Base-by-base conservation (phyloP, 225 moss, liverwort and hornwort species). In the Sphagnum contortum region DNA sequence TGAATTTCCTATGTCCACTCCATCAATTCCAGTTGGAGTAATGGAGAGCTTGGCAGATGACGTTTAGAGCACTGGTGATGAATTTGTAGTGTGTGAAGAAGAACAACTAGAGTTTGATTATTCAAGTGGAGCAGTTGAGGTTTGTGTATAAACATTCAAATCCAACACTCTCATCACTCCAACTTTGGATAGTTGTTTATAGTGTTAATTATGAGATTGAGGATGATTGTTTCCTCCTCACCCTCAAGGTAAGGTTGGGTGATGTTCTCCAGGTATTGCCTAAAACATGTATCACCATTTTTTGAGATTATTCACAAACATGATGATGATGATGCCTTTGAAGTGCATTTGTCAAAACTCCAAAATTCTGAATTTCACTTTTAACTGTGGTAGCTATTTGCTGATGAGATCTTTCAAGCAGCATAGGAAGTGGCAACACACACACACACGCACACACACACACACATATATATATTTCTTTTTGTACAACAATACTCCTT, bases 221-320 rank as follows among this genome's bases (percentile, higher is more conserved):
- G 64, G 70, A 74, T 9, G 91, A 94, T 29, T 29, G 29, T 29
- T 29, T 96, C 87, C 64, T 62, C 65, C 79, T 92, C 96, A 45
- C 69, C 73, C 69, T 69, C 60, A 13, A 81, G 70, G 66, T 96
- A 96, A 48, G 68, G 57, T 4, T 77, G 66, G 57, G 85, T 77
- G 88, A 96, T 85, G n/a, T n/a, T n/a, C 72, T 96, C 96, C 66
- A 96, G 76, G 64, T 92, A 96, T 68, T 73, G 82, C 79, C 93
- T 94, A 80, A 72, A 80, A 61, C 55, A 48, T 14, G 46, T 55
- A 68, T 63, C 0, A 29, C 29, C 29, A 29, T 29, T 29, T n/a
- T n/a, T n/a, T n/a, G n/a, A n/a, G n/a, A n/a, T n/a, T n/a, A n/a
- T n/a, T n/a, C n/a, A n/a, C n/a, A n/a, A n/a, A n/a, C n/a, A n/a